Base-by-base conservation (phyloP, 768 basidiomycete genomes). In the Infundibulicybe gibba region DNA sequence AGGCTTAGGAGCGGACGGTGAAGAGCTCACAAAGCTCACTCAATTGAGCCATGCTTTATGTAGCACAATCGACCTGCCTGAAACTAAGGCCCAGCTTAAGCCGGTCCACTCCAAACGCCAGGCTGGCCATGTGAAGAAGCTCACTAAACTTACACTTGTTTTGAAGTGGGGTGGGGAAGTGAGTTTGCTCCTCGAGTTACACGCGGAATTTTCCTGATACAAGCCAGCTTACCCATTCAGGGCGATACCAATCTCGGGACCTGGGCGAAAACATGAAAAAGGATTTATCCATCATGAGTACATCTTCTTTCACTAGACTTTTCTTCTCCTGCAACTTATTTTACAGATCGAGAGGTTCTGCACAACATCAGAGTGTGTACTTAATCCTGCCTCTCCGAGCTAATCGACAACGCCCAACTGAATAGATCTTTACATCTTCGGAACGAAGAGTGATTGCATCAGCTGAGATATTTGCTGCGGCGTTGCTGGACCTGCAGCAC, bases 101-200 rank as follows among this genome's bases (percentile, higher is more conserved):
- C 97, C 97, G 2, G 85, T 88, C 8, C 97, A 94, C 66, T 87
- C 87, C 46, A 92, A 83, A 66, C 83, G 81, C 49, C 83, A 84
- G 55, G 73, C 79, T 15, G 86, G 86, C 14, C 80, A 86, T 55
- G 71, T 71, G 25, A 74, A 87, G 57, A 83, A 72, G 57, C 72
- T 97, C 44, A 92, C 85, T 41, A 97, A 97, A 71, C 67, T 98
- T 54, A 95, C 94, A 14, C 70, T 99, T 40, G 94, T 98, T 2
- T 94, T 99, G 68, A 99, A 99, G 67, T 98, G 95, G 97, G 95
- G 94, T 41, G 95, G 94, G 21, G 92, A 95, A 76, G 89, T 85
- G 52, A 32, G 69, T 53, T 41, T 3, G 20, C 42, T 32, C 47
- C 17, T 46, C 20, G 38, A 6, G 16, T n/a, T 21, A 25, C 38